These are phyloP conservation scores for Didymella exigua DNA, from an alignment of 2,329 filamentous ascomycete genomes.

Conservation along the genomic window DNA sequence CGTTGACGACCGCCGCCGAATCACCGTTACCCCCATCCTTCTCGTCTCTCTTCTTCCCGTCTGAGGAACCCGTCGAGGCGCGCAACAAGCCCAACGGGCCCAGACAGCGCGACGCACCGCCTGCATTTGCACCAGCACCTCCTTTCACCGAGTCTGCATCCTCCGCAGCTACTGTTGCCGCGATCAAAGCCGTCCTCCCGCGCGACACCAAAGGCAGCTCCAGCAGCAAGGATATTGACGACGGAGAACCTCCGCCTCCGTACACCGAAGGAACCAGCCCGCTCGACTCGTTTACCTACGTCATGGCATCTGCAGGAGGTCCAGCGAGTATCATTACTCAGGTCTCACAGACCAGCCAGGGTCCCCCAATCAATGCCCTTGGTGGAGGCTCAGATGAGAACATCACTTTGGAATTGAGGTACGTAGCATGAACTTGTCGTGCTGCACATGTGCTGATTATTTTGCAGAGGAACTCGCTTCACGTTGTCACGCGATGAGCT, in stretches of 20 bases:
- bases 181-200: conserved; percentile 68
- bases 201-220: conserved; percentile 79
- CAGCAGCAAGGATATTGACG: conserved; percentile 73
- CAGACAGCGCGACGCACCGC: conserved; percentile 48
- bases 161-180: conserved; percentile 48
- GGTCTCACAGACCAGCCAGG: conserved; percentile 80
- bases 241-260: conserved; percentile 91
- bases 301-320: conserved; percentile 97
- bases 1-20: conserved; percentile 53
- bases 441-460: conserved; percentile 20
- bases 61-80: conserved; percentile 55
- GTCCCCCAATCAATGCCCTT: conserved; percentile 83
- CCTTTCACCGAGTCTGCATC: conserved; percentile 58
- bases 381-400: conserved; percentile 85
- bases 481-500: conserved; percentile 94
- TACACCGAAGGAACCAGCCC: conserved; percentile 96
- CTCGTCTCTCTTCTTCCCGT: conserved; percentile 65
- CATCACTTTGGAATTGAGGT: conserved; percentile 93
- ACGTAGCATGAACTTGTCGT: conserved; percentile 40
- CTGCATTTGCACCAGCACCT: conserved; percentile 59
- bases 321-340: conserved; percentile 99
- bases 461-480: conserved; percentile 81
- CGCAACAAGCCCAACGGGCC: conserved; percentile 52
- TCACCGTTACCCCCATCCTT: conserved; percentile 66
- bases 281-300: conserved; percentile 88